Evolutionary conservation across 2,329 filamentous ascomycete genomes (phyloP).

Genomic region (Alternaria gaisen): DNA sequence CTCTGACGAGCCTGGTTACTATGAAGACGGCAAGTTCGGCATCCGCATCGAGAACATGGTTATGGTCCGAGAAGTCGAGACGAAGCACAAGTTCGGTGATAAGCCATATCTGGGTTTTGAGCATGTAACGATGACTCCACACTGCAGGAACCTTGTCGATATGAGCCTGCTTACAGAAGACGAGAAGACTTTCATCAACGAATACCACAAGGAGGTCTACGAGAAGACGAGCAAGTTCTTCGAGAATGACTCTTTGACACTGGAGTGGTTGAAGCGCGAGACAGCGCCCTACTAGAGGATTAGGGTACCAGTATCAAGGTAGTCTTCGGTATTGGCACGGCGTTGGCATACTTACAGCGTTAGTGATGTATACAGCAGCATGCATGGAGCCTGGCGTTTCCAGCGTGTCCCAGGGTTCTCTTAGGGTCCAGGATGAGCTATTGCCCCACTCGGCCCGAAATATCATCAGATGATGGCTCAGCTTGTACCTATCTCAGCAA

Average conservation of each 20-base stretch:
- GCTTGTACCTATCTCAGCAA: slow-evolving; percentile 5
- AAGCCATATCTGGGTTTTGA: slow-evolving; percentile 96
- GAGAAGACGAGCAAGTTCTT: slow-evolving; percentile 84
- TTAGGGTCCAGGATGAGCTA: slow-evolving; percentile 18
- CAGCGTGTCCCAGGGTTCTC: slow-evolving; percentile 13
- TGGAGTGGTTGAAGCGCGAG: slow-evolving; percentile 86
- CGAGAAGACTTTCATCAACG: slow-evolving; percentile 88
- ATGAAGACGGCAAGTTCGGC: slow-evolving; percentile 93
- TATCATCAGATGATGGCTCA: slow-evolving; percentile 11
- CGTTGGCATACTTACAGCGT: slow-evolving; percentile 27
- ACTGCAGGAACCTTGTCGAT: slow-evolving; percentile 90
- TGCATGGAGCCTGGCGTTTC: slow-evolving; percentile 27
- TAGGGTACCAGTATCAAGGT: slow-evolving; percentile 7
- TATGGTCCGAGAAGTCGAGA: slow-evolving; percentile 88
- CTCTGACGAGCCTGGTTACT: slow-evolving; percentile 96
- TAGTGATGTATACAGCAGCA: slow-evolving; percentile 16
- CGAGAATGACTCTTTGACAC: slow-evolving; percentile 72
- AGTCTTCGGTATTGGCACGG: slow-evolving; percentile 27
- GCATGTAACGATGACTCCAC: slow-evolving; percentile 95
- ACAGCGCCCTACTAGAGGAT: slow-evolving; percentile 64
- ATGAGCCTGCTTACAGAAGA: slow-evolving; percentile 71
- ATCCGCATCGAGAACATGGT: slow-evolving; percentile 97
- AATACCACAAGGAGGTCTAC: slow-evolving; percentile 81
- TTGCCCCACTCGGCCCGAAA: slow-evolving; percentile 16
- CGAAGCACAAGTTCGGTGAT: slow-evolving; percentile 86